Percentiles rank a stretch among this genome's conserved stretches.
Conservation (phyloP, 768 basidiomycete genomes). For the Auriscalpium vulgare region DNA sequence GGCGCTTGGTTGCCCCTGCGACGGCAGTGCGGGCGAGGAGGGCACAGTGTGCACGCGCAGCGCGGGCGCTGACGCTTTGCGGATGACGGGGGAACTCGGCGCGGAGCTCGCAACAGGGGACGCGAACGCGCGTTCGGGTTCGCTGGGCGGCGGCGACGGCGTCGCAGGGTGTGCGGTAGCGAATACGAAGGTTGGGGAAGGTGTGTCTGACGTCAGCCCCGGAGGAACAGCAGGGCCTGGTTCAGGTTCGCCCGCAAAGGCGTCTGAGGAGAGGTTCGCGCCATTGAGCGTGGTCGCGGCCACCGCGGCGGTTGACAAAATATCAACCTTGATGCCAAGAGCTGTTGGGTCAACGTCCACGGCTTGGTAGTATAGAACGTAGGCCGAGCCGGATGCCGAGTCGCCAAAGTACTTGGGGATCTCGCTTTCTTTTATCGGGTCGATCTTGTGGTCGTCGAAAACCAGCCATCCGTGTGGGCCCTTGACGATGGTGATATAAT, state of each 20-base stretch:
- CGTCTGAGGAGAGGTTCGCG: neutral
- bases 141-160: conserved; percentile 1
- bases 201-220: neutral
- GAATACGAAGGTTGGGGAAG: too few species aligned
- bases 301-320: conserved; percentile 16
- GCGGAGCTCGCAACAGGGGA: conserved; percentile 13
- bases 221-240: neutral
- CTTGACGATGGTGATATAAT: conserved; percentile 94
- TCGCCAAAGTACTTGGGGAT: conserved; percentile 95
- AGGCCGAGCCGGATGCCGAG: conserved; percentile 78
- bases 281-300: conserved; percentile 6
- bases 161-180: neutral
- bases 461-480: conserved; percentile 77
- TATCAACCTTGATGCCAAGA: conserved; percentile 52
- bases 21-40: neutral
- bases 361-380: conserved; percentile 96
- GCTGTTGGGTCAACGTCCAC: conserved; percentile 71
- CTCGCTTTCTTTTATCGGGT: conserved; percentile 79
- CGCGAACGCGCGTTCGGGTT: conserved; percentile 17
- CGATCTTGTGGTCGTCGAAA: conserved; percentile 94
- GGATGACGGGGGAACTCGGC: neutral
- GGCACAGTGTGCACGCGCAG: conserved; percentile 13
- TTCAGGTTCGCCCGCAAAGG: neutral
- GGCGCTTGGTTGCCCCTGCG: neutral
- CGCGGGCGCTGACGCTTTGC: conserved; percentile 12